Evolutionary conservation across 2,329 filamentous ascomycete genomes (phyloP).

Genomic region (Sphaerulina vaccinii): DNA sequence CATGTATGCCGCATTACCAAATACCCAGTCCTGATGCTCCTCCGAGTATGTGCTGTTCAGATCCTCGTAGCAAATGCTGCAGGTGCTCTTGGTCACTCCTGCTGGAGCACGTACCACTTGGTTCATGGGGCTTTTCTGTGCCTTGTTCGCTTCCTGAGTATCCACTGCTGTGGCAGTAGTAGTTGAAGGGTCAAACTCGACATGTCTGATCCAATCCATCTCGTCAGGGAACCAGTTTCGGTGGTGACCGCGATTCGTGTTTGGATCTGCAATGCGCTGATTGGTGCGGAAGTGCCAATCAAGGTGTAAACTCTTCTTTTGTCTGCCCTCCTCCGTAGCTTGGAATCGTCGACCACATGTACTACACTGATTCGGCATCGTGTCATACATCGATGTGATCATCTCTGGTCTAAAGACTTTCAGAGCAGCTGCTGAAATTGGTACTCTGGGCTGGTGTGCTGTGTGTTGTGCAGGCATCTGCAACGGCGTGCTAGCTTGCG

Average conservation of each 20-base stretch:
- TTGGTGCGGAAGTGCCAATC: constrained; percentile 98
- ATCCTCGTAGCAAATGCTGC: constrained; percentile 92
- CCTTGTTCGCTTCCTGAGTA: constrained; percentile 40
- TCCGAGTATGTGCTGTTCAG: constrained; percentile 92
- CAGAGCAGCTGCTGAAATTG: constrained; percentile 34
- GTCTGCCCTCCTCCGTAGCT: constrained; percentile 71
- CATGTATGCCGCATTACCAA: constrained; percentile 81
- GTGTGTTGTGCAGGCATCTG: constrained; percentile 13
- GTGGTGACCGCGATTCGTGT: constrained; percentile 76
- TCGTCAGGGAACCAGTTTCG: constrained; percentile 95
- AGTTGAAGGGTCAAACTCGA: constrained; percentile 68
- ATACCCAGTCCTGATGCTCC: constrained; percentile 93
- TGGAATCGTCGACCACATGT: constrained; percentile 88
- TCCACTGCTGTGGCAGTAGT: constrained; percentile 44
- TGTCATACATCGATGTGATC: constrained; percentile 72
- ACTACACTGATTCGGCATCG: constrained; percentile 80
- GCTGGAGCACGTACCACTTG: constrained; percentile 83
- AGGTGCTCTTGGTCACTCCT: constrained; percentile 70
- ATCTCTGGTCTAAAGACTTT: constrained; percentile 66
- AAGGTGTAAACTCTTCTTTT: constrained; percentile 86
- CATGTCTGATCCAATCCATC: constrained; percentile 85
- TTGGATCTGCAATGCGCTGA: constrained; percentile 79
- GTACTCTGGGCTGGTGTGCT: constrained; percentile 19
- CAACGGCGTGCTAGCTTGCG: constrained; percentile 24
- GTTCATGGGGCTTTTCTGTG: constrained; percentile 58